Evolutionary conservation across 208 protist genomes (phyloP).

Genomic region (Wallacemonas sp.): DNA sequence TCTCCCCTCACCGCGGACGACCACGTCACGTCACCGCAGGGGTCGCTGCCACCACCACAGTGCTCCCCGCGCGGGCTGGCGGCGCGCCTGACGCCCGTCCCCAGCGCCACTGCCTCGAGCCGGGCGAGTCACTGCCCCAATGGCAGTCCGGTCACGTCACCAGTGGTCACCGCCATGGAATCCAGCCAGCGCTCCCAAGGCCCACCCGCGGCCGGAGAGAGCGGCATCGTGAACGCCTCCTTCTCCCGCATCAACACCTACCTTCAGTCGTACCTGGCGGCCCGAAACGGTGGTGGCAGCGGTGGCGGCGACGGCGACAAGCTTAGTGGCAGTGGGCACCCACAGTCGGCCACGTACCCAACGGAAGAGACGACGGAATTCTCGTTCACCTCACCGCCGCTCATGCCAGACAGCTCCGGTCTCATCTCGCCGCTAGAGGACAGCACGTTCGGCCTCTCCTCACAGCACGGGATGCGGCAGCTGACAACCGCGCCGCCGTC

Average conservation of each 20-base stretch:
- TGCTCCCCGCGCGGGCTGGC: neutral
- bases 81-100: neutral
- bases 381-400: neutral
- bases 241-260: neutral
- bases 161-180: too few relatives aligned
- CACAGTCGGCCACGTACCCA: neutral
- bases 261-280: neutral
- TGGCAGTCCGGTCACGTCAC: too few relatives aligned
- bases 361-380: neutral
- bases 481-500: neutral
- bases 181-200: conserved; percentile 3
- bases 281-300: too few relatives aligned
- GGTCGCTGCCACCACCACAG: too few relatives aligned
- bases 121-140: too few relatives aligned
- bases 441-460: neutral
- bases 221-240: neutral
- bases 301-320: too few relatives aligned
- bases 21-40: neutral
- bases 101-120: too few relatives aligned
- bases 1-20: neutral
- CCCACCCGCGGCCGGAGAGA: neutral
- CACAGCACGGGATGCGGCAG: neutral
- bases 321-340: neutral
- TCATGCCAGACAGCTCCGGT: neutral
- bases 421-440: neutral